phyloP scores from a whole-genome alignment of 345 rosid species.

The Luvunga scandens region DNA sequence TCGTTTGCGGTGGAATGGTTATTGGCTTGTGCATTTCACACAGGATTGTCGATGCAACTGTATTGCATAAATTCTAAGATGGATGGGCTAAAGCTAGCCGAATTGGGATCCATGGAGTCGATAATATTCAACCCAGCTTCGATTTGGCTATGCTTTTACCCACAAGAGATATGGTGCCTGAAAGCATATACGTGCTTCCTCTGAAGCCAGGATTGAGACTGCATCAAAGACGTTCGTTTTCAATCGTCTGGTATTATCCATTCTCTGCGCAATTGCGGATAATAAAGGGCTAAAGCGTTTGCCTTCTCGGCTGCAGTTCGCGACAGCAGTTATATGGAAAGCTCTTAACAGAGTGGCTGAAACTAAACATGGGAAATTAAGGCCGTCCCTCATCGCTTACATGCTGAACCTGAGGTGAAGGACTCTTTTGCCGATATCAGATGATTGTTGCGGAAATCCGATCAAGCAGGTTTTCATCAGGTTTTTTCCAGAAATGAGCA shows the following conservation, averaged over 20 bases:
- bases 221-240: not conserved
- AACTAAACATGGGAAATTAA: constrained; percentile 19
- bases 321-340: constrained; percentile 9
- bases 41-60: constrained; percentile 17
- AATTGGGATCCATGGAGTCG: not conserved
- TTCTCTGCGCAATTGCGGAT: not conserved
- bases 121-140: not conserved
- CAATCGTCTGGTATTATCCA: not conserved
- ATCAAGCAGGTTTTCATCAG: not conserved
- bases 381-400: constrained; percentile 8
- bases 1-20: constrained; percentile 23
- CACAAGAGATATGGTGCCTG: not conserved
- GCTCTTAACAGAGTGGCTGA: too few species aligned
- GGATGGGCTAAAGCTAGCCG: constrained; percentile 14
- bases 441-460: constrained; percentile 11
- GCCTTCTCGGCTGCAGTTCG: not conserved
- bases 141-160: not conserved
- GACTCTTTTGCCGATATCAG: constrained; percentile 13
- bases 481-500: not conserved
- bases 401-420: constrained; percentile 8
- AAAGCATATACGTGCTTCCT: not conserved
- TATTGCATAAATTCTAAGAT: not conserved
- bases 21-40: constrained; percentile 16
- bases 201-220: not conserved
- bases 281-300: too few species aligned